phyloP scores from a whole-genome alignment of 768 basidiomycete species.

The Pisolithus sp. region DNA sequence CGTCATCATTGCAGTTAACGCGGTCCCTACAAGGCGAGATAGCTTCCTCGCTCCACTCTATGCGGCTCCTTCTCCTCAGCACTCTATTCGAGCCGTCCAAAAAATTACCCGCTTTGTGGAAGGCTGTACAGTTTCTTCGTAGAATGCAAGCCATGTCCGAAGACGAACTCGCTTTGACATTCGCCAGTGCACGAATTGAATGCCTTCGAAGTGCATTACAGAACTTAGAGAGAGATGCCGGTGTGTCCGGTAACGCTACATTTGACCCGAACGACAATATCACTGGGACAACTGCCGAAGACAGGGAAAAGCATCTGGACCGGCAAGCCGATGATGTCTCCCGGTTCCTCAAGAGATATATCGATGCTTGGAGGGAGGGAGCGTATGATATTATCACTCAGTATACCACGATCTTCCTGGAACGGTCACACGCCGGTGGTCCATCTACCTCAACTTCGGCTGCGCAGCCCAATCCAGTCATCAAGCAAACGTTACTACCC shows the following conservation, averaged over 20 bases:
- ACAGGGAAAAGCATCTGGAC: constrained; percentile 42
- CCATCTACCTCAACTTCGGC: constrained; percentile 12
- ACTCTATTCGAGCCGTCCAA: constrained; percentile 74
- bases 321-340: constrained; percentile 66
- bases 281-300: constrained; percentile 18
- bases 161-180: constrained; percentile 76
- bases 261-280: constrained; percentile 9
- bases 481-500: constrained; percentile 24
- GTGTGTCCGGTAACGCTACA: constrained; percentile 26
- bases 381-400: constrained; percentile 90
- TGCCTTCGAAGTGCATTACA: constrained; percentile 57
- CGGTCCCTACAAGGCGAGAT: constrained; percentile 61
- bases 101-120: constrained; percentile 87
- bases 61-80: constrained; percentile 72
- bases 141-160: constrained; percentile 73
- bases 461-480: constrained; percentile 20
- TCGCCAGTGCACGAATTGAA: constrained; percentile 66
- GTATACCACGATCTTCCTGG: constrained; percentile 84
- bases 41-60: constrained; percentile 53
- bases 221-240: constrained; percentile 38
- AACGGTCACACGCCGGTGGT: constrained; percentile 38
- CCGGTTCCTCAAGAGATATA: constrained; percentile 76
- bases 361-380: constrained; percentile 88
- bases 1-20: constrained; percentile 31
- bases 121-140: constrained; percentile 80